Evolutionary conservation across 495 filamentous ascomycete genomes (phyloP).

Genomic region (Lophiotrema nucula): DNA sequence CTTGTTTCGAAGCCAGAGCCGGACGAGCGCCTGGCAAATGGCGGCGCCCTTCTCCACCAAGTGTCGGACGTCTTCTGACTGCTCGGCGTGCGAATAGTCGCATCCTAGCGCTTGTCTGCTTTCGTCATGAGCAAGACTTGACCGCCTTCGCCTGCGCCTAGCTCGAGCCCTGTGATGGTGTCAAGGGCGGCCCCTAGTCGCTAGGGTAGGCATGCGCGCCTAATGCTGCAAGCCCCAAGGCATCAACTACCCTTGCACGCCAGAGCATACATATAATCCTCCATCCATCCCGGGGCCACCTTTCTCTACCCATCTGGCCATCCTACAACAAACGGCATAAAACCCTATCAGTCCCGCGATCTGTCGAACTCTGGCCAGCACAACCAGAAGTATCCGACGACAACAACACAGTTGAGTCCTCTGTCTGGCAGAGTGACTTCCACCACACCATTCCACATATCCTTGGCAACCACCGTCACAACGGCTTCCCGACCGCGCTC

Average conservation of each 20-base stretch:
- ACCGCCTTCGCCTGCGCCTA: constrained; percentile 14
- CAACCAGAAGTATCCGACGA: no score
- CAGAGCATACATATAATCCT: constrained; percentile 22
- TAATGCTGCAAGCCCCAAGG: no score
- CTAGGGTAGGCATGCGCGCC: no score
- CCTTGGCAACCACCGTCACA: constrained; percentile 11
- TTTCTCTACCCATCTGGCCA: background rate
- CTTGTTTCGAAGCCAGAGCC: constrained; percentile 2
- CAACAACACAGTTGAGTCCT: constrained; percentile 10
- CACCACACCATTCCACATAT: constrained; percentile 5
- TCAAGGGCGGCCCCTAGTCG: constrained; percentile 4
- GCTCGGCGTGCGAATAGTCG: constrained; percentile 11
- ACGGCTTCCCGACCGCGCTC: constrained; percentile 28
- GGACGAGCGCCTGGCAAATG: no score
- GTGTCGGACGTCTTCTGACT: constrained; percentile 9
- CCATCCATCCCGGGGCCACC: constrained; percentile 10
- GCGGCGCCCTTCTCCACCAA: no score
- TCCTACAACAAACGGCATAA: constrained; percentile 2
- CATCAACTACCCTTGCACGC: constrained; percentile 6
- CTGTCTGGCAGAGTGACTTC: constrained; percentile 13
- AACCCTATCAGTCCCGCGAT: constrained; percentile 5
- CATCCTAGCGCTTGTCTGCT: background rate
- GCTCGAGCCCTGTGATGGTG: background rate
- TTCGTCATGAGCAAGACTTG: constrained; percentile 13
- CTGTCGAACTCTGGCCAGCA: constrained; percentile 5